Evolutionary conservation across 2,329 filamentous ascomycete genomes (phyloP).

Genomic region (Fusarium sp.): DNA sequence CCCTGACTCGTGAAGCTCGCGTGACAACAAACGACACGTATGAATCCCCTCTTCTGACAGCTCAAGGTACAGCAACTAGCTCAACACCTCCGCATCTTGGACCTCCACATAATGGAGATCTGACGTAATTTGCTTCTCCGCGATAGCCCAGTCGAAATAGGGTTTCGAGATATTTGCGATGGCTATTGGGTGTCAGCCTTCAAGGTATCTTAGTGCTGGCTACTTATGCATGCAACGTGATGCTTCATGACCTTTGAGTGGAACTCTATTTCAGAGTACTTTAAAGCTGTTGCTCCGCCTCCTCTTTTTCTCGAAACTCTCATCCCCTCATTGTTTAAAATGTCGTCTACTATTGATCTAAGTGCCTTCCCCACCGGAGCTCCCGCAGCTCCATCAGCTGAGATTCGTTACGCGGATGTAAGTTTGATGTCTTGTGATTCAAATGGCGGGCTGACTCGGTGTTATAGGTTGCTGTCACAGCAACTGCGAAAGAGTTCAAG

Average conservation of each 20-base stretch:
- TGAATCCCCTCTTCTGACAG: slow-evolving; percentile 25
- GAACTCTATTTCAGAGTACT: slow-evolving; percentile 34
- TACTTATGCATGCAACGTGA: slow-evolving; percentile 34
- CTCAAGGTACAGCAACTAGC: slow-evolving; percentile 19
- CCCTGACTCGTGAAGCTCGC: slow-evolving; percentile 11
- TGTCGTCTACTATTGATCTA: slow-evolving; percentile 41
- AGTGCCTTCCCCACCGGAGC: slow-evolving; percentile 41
- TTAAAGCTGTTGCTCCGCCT: slow-evolving; percentile 15
- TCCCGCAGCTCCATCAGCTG: slow-evolving; percentile 33
- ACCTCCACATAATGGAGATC: slow-evolving; percentile 34
- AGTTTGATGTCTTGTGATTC: neutral
- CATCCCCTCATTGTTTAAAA: slow-evolving; percentile 20
- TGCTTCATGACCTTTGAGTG: slow-evolving; percentile 37
- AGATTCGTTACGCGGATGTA: slow-evolving; percentile 46
- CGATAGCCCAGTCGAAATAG: slow-evolving; percentile 23
- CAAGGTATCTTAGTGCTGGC: slow-evolving; percentile 21
- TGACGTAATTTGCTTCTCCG: slow-evolving; percentile 40
- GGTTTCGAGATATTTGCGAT: slow-evolving; percentile 20
- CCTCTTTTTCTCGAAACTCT: slow-evolving; percentile 19
- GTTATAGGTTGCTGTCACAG: slow-evolving; percentile 53
- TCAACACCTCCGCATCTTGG: slow-evolving; percentile 28
- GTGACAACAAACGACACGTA: slow-evolving; percentile 23
- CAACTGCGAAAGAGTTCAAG: slow-evolving; percentile 59
- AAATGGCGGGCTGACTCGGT: slow-evolving; percentile 2
- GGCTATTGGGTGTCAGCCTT: slow-evolving; percentile 23